Conservation (phyloP, 257 asterid genomes). For the Cinchona pubescens region DNA sequence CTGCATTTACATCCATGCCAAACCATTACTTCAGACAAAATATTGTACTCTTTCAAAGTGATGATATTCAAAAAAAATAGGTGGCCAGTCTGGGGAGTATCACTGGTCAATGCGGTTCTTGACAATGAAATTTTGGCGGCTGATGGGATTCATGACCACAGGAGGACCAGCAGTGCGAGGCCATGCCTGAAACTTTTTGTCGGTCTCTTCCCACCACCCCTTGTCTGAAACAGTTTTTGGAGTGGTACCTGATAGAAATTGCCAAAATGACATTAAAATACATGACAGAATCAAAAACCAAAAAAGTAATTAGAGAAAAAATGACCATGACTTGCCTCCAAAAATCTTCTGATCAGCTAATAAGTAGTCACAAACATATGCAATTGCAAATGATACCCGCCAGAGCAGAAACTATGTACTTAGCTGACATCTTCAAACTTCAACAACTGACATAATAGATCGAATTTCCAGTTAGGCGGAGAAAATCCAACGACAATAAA, state of each 20-base stretch:
- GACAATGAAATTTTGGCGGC: conserved; percentile 89
- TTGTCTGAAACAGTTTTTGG: conserved; percentile 54
- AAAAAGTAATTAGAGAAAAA: not conserved
- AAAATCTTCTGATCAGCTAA: conserved; percentile 37
- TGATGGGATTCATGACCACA: conserved; percentile 93
- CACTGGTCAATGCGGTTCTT: conserved; percentile 50
- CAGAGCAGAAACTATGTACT: conserved; percentile 25
- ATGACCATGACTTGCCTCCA: conserved; percentile 38
- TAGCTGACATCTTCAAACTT: conserved; percentile 31
- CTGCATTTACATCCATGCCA: conserved; percentile 14
- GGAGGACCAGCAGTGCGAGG: conserved; percentile 99
- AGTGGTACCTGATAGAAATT: conserved; percentile 53
- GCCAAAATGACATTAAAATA: conserved; percentile 1
- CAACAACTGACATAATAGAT: conserved; percentile 14
- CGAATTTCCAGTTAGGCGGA: not conserved
- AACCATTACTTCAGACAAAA: not conserved
- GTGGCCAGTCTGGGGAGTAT: not conserved
- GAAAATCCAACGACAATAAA: not conserved
- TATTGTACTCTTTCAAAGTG: not conserved
- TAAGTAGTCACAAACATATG: conserved; percentile 26
- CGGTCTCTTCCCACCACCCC: conserved; percentile 80
- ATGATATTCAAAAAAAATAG: not conserved
- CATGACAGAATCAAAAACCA: not conserved
- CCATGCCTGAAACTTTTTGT: conserved; percentile 93
- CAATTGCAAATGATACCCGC: conserved; percentile 39